Evolutionary conservation across 2,329 filamentous ascomycete species (phyloP).

Genomic region (Aaosphaeria pasadenensis): DNA sequence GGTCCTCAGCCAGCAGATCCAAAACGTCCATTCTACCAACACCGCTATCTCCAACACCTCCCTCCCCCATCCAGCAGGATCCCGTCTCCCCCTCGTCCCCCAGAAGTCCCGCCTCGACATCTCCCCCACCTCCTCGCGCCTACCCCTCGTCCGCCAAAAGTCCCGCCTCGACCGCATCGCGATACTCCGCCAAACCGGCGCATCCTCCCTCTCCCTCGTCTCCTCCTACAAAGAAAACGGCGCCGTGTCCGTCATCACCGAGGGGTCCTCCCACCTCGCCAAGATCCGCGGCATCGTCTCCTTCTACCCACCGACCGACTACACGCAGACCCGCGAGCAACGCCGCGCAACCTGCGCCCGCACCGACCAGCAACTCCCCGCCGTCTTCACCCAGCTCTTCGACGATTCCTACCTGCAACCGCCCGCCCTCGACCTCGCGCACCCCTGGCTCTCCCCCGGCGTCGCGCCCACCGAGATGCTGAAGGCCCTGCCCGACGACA

Average conservation of each 20-base stretch:
- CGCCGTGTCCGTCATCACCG: constrained; percentile 30
- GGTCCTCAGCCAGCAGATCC: neutral
- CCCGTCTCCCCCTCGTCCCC: neutral
- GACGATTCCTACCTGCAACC: constrained; percentile 51
- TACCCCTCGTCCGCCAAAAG: constrained; percentile 29
- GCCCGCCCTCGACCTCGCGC: constrained; percentile 49
- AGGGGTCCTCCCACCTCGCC: constrained; percentile 36
- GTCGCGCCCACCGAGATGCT: constrained; percentile 55
- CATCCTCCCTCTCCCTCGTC: constrained; percentile 32
- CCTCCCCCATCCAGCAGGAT: neutral
- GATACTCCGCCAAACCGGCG: constrained; percentile 31
- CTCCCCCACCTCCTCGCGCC: constrained; percentile 30
- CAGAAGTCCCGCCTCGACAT: constrained; percentile 10
- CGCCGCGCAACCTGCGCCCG: constrained; percentile 55
- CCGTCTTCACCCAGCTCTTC: constrained; percentile 51
- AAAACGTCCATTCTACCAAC: neutral
- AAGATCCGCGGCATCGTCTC: constrained; percentile 56
- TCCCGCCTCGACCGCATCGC: constrained; percentile 32
- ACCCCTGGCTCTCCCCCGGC: constrained; percentile 59
- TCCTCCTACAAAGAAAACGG: constrained; percentile 35
- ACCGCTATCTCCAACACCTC: constrained; percentile 7
- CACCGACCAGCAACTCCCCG: constrained; percentile 51
- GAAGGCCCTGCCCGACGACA: constrained; percentile 54
- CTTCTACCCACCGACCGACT: constrained; percentile 63
- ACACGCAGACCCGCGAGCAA: constrained; percentile 57